These are phyloP conservation scores for Talaromyces liani DNA, from an alignment of 495 filamentous ascomycete genomes.

Conservation along the genomic window DNA sequence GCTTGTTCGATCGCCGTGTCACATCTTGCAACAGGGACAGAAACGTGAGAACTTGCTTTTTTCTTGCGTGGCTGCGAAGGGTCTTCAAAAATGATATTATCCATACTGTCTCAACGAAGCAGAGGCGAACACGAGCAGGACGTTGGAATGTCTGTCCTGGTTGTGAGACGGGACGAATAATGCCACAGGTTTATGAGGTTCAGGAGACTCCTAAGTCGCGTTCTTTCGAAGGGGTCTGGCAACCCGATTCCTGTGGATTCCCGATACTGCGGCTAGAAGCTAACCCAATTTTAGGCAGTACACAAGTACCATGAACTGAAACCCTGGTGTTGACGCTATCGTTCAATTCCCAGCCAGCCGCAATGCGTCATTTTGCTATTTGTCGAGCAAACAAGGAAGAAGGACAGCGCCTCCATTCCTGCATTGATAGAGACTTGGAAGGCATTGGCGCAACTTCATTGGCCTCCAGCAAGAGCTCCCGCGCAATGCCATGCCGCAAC, in stretches of 20 bases:
- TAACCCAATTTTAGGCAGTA: too few species aligned
- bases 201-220: neutral
- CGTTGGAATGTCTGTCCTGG: neutral
- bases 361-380: conserved; percentile 5
- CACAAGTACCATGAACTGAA: neutral
- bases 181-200: conserved; percentile 1
- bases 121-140: neutral
- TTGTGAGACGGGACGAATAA: neutral
- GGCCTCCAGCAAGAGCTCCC: neutral
- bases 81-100: conserved; percentile 5
- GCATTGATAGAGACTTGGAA: neutral
- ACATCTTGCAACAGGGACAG: neutral
- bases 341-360: neutral
- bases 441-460: too few species aligned
- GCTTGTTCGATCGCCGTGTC: neutral
- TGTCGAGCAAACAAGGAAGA: neutral
- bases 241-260: neutral
- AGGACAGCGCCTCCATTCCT: neutral
- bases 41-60: neutral
- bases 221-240: too few species aligned
- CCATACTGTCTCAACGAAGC: neutral
- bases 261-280: neutral
- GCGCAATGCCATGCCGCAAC: neutral
- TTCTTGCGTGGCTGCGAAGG: conserved; percentile 1
- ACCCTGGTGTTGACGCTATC: neutral